Evolutionary conservation across 2,329 filamentous ascomycete genomes (phyloP).

Genomic region (Colletotrichum aenigma): DNA sequence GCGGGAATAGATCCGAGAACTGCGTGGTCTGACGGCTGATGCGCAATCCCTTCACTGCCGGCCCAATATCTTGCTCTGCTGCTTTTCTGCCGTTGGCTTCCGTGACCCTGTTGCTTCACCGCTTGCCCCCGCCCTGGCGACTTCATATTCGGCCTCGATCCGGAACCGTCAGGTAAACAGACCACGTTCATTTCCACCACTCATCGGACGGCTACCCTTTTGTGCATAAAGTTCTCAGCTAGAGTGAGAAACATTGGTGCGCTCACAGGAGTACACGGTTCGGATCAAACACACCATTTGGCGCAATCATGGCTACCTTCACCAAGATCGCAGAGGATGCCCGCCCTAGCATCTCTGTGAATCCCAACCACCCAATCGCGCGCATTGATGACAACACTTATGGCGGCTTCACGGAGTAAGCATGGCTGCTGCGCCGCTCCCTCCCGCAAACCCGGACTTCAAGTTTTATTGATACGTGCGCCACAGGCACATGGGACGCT

Average conservation of each 20-base stretch:
- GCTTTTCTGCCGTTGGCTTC: constrained; percentile 6
- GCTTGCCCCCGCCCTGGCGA: constrained; percentile 14
- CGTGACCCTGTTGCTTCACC: constrained; percentile 1
- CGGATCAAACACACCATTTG: background rate
- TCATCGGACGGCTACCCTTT: constrained; percentile 4
- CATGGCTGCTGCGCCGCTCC: constrained; percentile 1
- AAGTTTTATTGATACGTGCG: background rate
- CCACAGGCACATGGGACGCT: constrained; percentile 81
- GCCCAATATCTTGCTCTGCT: background rate
- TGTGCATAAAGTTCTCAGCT: background rate
- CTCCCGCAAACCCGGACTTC: background rate
- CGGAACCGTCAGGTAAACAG: background rate
- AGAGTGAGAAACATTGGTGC: background rate
- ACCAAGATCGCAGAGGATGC: constrained; percentile 68
- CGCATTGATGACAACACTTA: constrained; percentile 83
- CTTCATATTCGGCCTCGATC: constrained; percentile 19
- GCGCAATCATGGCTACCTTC: constrained; percentile 69
- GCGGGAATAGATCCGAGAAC: background rate
- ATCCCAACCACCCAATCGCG: constrained; percentile 68
- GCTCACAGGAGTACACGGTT: background rate
- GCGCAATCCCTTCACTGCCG: constrained; percentile 1
- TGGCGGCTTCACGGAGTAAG: constrained; percentile 83
- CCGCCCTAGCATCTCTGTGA: constrained; percentile 67
- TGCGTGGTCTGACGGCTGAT: background rate
- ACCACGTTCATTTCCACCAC: constrained; percentile 15